Conservation (phyloP, 768 basidiomycete genomes). For the Psilocybe sp. region DNA sequence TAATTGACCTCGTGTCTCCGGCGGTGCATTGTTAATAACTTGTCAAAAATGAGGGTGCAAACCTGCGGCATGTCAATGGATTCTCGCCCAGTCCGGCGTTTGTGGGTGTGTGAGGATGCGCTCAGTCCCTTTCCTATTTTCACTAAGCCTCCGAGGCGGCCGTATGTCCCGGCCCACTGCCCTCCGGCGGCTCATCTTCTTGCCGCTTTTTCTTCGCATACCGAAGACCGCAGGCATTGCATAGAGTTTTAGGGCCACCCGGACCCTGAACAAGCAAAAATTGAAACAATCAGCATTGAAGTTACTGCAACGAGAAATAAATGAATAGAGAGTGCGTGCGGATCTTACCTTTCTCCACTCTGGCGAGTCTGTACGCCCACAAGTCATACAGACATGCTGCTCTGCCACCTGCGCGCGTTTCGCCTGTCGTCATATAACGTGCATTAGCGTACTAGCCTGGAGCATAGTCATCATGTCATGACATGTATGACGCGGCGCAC, state of each 20-base stretch:
- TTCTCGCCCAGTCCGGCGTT: no score
- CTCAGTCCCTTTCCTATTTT: no score
- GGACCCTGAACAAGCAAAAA: conserved; percentile 60
- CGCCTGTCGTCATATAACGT: conserved; percentile 25
- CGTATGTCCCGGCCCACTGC: no score
- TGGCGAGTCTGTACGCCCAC: conserved; percentile 93
- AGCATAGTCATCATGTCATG: background rate
- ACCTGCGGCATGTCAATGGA: no score
- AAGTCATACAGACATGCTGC: conserved; percentile 86
- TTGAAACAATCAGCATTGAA: conserved; percentile 1
- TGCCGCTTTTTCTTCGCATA: conserved; percentile 76
- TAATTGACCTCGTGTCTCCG: no score
- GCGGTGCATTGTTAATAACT: no score
- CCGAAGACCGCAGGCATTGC: conserved; percentile 92
- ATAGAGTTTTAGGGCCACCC: conserved; percentile 93
- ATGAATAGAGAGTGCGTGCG: background rate
- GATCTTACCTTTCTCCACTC: conserved; percentile 86
- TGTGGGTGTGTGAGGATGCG: no score
- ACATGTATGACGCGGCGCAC: conserved; percentile 24
- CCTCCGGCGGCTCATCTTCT: conserved; percentile 30
- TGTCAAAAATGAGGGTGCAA: no score
- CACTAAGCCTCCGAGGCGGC: no score
- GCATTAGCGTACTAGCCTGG: background rate
- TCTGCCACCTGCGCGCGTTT: conserved; percentile 53
- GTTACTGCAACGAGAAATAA: background rate